These are phyloP conservation scores for Echeveria elegans DNA, from an alignment of 164 flowering plant genomes.

Conservation along the genomic window DNA sequence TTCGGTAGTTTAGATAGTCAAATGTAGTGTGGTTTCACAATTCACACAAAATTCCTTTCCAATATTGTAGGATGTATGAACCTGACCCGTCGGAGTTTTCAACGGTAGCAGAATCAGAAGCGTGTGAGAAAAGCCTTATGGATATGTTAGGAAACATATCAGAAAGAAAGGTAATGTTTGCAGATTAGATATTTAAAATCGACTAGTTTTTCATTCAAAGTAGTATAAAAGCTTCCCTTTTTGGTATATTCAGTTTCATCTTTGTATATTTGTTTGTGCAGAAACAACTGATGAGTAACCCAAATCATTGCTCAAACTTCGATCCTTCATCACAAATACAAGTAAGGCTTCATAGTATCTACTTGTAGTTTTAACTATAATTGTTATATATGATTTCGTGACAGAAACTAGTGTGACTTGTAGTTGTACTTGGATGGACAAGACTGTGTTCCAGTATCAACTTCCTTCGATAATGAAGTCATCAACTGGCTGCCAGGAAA, in stretches of 20 bases:
- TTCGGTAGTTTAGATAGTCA: no score
- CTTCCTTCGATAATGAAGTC: constrained; percentile 4
- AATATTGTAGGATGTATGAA: constrained; percentile 15
- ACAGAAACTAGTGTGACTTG: no score
- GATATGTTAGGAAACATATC: constrained; percentile 14
- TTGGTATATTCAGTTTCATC: neutral
- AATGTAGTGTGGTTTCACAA: no score
- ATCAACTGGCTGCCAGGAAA: constrained; percentile 9
- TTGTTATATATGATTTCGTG: no score
- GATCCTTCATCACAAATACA: constrained; percentile 29
- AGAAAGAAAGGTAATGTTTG: constrained; percentile 19
- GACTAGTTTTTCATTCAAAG: neutral
- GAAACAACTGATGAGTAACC: constrained; percentile 26
- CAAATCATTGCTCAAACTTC: constrained; percentile 23
- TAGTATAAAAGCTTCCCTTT: no score
- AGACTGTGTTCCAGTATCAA: neutral
- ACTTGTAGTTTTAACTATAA: neutral
- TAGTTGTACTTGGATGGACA: constrained; percentile 8
- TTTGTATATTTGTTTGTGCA: constrained; percentile 14
- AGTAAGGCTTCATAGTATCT: constrained; percentile 16
- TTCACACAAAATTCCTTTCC: neutral
- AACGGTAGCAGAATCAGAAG: constrained; percentile 17
- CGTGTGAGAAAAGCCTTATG: constrained; percentile 20
- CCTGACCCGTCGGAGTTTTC: constrained; percentile 18
- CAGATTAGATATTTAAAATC: neutral